A percentile compares a stretch with the other conserved stretches of the same genome.
phyloP scores from a whole-genome alignment of 1,284 basidiomycete genomes.

The Fomitopsis schrenkii region DNA sequence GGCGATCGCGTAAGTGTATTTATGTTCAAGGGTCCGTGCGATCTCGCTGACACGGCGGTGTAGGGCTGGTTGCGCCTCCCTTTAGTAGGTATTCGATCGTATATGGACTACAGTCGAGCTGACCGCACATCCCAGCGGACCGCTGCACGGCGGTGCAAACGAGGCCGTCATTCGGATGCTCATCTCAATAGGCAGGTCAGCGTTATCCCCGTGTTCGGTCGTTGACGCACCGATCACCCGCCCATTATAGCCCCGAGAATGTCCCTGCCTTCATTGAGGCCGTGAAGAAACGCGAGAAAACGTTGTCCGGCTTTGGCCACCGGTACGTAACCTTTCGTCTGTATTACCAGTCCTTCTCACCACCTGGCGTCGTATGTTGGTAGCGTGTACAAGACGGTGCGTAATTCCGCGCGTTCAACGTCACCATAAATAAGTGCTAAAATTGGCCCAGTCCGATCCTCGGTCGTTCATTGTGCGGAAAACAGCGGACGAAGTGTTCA shows the following conservation, averaged over 20 bases:
- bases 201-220: slow-evolving; percentile 1
- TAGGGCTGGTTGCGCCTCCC: slow-evolving; percentile 77
- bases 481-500: slow-evolving; percentile 85
- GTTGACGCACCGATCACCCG: neutral
- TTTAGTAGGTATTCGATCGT: slow-evolving; percentile 55
- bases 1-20: slow-evolving; percentile 61
- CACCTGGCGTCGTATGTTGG: neutral
- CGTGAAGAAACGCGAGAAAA: slow-evolving; percentile 82
- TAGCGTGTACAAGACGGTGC: slow-evolving; percentile 77
- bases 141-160: slow-evolving; percentile 81
- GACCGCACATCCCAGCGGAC: slow-evolving; percentile 48
- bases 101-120: neutral
- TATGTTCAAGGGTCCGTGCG: neutral
- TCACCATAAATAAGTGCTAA: neutral
- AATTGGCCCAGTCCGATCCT: slow-evolving; percentile 64
- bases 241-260: slow-evolving; percentile 59
- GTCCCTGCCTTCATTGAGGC: slow-evolving; percentile 81
- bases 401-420: slow-evolving; percentile 17
- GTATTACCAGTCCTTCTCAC: neutral
- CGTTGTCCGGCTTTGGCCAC: slow-evolving; percentile 84
- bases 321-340: slow-evolving; percentile 39
- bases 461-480: slow-evolving; percentile 85
- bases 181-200: slow-evolving; percentile 76
- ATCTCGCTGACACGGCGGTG: neutral
- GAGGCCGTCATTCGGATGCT: slow-evolving; percentile 91